phyloP scores from a whole-genome alignment of 1,284 basidiomycete genomes.

The Erythrobasidium hasegawianum region DNA sequence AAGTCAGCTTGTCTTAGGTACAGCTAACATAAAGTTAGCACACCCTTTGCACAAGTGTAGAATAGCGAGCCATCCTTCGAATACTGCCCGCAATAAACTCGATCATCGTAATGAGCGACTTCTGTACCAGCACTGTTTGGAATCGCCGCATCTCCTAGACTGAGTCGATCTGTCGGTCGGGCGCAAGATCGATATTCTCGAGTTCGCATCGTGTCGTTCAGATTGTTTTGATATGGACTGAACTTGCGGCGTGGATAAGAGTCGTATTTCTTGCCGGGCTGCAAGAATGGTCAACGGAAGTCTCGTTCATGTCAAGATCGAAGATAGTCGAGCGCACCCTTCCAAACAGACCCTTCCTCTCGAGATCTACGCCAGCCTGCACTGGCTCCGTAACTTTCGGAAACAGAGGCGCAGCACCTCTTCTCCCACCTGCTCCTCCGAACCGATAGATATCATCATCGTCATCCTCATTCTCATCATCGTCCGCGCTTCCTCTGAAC shows the following conservation, averaged over 20 bases:
- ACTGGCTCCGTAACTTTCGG: constrained; percentile 59
- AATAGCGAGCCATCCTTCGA: constrained; percentile 54
- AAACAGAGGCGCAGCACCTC: constrained; percentile 37
- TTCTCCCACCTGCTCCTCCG: constrained; percentile 34
- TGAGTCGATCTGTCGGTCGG: neutral
- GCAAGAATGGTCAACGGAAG: neutral
- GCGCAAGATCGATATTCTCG: constrained; percentile 16
- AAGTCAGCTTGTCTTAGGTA: constrained; percentile 23
- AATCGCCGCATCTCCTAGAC: constrained; percentile 48
- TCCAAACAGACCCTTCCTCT: constrained; percentile 82
- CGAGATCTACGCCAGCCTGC: constrained; percentile 64
- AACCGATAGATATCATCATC: constrained; percentile 42
- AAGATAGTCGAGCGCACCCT: constrained; percentile 51
- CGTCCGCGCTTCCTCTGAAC: constrained; percentile 33
- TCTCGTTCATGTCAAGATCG: neutral
- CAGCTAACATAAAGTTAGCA: no score
- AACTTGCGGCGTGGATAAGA: constrained; percentile 23
- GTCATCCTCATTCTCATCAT: constrained; percentile 38
- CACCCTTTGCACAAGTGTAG: constrained; percentile 57
- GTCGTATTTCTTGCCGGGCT: constrained; percentile 34
- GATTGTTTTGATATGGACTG: constrained; percentile 29
- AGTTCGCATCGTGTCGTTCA: constrained; percentile 33
- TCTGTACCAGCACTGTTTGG: constrained; percentile 84
- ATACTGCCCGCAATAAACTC: constrained; percentile 90
- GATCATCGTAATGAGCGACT: constrained; percentile 73